A percentile compares a stretch with the other conserved stretches of the same genome.
phyloP scores from a whole-genome alignment of 495 filamentous ascomycete species.

The Jackrogersella multiformis region DNA sequence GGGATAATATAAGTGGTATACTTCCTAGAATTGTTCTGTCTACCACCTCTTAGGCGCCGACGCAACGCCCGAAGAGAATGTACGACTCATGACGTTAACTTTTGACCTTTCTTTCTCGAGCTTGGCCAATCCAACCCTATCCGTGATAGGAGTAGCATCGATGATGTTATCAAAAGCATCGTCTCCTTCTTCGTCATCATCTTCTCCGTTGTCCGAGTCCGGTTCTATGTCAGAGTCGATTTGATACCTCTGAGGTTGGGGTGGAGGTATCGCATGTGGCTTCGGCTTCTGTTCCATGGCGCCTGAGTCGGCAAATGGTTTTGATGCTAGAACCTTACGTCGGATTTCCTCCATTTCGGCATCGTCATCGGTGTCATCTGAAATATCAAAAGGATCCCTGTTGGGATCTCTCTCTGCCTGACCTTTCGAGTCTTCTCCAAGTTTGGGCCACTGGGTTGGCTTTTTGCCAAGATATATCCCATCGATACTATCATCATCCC shows the following conservation, averaged over 20 bases:
- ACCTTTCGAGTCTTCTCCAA: conserved; percentile 43
- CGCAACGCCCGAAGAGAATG: conserved; percentile 42
- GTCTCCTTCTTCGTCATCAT: conserved; percentile 52
- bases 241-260: conserved; percentile 53
- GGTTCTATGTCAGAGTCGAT: conserved; percentile 79
- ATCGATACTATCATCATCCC: conserved; percentile 50
- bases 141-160: conserved; percentile 84
- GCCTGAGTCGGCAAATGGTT: conserved; percentile 77
- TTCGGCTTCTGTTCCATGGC: conserved; percentile 60
- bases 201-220: conserved; percentile 74
- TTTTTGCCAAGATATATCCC: conserved; percentile 68
- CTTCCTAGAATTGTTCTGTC: conserved; percentile 11
- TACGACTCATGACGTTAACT: conserved; percentile 40
- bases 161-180: conserved; percentile 88
- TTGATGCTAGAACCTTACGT: conserved; percentile 83
- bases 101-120: conserved; percentile 57
- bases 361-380: conserved; percentile 80
- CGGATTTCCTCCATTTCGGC: conserved; percentile 93
- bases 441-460: conserved; percentile 50
- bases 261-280: conserved; percentile 66
- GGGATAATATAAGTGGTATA: background rate
- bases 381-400: conserved; percentile 75
- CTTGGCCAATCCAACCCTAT: conserved; percentile 70
- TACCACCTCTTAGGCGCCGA: conserved; percentile 43
- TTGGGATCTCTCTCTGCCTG: conserved; percentile 58